Conservation (phyloP, 164 flowering plant genomes). For the Cinnamomum chago region DNA sequence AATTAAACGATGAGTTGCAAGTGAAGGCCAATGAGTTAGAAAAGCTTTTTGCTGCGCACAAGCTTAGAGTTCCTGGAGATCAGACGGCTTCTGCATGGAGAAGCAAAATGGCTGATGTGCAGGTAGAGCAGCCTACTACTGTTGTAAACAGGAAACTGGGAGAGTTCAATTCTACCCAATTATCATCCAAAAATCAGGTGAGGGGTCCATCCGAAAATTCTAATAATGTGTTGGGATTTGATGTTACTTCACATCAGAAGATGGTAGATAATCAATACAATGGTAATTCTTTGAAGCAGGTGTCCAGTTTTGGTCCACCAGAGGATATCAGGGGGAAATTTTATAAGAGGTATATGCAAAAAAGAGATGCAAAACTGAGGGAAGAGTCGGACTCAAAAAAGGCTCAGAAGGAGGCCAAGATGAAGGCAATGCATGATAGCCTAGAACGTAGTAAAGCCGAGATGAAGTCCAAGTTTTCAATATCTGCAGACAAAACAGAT, state of each 20-base stretch:
- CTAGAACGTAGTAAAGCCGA: conserved; percentile 76
- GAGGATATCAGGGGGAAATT: conserved; percentile 73
- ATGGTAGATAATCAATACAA: conserved; percentile 29
- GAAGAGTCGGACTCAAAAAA: conserved; percentile 75
- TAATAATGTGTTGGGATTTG: conserved; percentile 22
- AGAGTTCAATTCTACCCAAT: conserved; percentile 31
- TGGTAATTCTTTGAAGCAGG: conserved; percentile 25
- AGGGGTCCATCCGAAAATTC: conserved; percentile 32
- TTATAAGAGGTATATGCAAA: conserved; percentile 77
- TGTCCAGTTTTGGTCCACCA: conserved; percentile 39
- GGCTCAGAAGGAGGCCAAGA: conserved; percentile 79
- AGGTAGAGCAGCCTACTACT: conserved; percentile 30
- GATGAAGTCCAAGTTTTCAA: conserved; percentile 65
- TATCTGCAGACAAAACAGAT: conserved; percentile 44
- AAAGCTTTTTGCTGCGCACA: conserved; percentile 95
- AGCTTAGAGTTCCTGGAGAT: conserved; percentile 77
- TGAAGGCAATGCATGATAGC: conserved; percentile 87
- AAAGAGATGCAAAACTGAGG: conserved; percentile 77
- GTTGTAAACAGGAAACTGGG: conserved; percentile 24
- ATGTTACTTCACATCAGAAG: conserved; percentile 30
- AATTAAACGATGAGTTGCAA: conserved; percentile 80
- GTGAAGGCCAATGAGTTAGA: conserved; percentile 94
- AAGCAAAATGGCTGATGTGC: conserved; percentile 43
- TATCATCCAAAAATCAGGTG: conserved; percentile 21
- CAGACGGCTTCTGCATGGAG: conserved; percentile 53